These are phyloP conservation scores for Conticribra weissflogii DNA, from an alignment of 108 stramenopile species.

Conservation along the genomic window DNA sequence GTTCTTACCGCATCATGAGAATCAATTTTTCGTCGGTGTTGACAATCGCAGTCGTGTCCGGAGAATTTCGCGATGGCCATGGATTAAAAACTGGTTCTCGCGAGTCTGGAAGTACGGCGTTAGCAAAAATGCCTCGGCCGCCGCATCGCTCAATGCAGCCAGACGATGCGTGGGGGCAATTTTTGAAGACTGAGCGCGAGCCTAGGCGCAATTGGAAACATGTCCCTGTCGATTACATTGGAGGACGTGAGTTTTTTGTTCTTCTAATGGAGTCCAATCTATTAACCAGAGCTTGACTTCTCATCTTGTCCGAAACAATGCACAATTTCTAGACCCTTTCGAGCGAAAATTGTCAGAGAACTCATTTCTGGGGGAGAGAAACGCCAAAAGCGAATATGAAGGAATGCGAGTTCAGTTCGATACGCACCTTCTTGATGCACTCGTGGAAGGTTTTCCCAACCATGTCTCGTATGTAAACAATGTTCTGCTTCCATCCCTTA, in stretches of 20 bases:
- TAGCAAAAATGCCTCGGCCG: no score
- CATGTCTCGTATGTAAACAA: constrained; percentile 42
- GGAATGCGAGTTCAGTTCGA: constrained; percentile 47
- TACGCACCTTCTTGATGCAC: constrained; percentile 40
- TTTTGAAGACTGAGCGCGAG: not conserved
- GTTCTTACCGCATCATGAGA: no score
- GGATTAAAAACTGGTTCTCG: no score
- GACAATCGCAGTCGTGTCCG: no score
- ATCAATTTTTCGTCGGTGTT: no score
- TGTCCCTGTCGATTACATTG: constrained; percentile 22
- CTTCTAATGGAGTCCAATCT: not conserved
- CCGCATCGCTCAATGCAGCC: no score
- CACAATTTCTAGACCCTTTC: constrained; percentile 14
- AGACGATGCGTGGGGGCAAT: not conserved
- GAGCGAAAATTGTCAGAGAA: constrained; percentile 12
- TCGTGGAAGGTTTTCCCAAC: constrained; percentile 12
- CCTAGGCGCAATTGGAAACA: constrained; percentile 15
- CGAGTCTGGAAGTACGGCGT: no score
- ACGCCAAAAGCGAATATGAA: constrained; percentile 10
- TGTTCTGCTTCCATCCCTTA: constrained; percentile 33
- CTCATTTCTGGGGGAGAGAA: constrained; percentile 5
- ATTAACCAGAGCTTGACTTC: not conserved
- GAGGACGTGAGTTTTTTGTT: constrained; percentile 21
- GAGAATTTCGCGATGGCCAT: no score
- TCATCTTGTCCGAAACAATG: not conserved